Base-by-base conservation (phyloP, 257 asterid genomes). In the Lycium ferocissimum region DNA sequence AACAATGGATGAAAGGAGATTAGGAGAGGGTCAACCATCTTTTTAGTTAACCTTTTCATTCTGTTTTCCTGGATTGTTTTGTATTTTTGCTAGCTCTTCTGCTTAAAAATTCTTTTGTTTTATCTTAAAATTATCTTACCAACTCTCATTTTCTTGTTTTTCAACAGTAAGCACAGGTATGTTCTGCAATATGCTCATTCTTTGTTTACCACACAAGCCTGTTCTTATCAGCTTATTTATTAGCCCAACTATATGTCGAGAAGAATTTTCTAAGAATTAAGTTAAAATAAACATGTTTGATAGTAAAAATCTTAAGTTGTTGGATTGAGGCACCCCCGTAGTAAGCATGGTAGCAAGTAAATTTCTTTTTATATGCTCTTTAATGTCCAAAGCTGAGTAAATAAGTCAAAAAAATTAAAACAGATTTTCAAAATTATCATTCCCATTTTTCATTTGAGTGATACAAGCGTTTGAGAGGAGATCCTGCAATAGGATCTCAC, bases 161-260 rank as follows among this genome's bases (percentile, higher is more conserved):
- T 91, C 97, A 96, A 86, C 97, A 90, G 88, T 93, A 94, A 85
- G 94, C 90, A 71, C 93, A 96, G 95, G 98, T 96, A 86, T 83
- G 83, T 26, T 83, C 80, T 83, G 3, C 3, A 15, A 3, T 47
- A 40, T 69, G 51, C 51, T 35, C 51, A 69, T 69, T 35, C 9
- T 37, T 14, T 69, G 51, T 69, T 69, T 69, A 37, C 10, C 9
- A 15, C 7, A 37, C 1, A 14, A 37, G 6, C 7, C 12, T 1
- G 37, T 69, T 7, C 26, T 17, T 70, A 38, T 70, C 26, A 7
- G 3, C 78, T 70, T 69, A 14, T 15, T 69, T 69, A 38, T 17
- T 40, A 38, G 11, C 6, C 15, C 4, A 70, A 37, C 26, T 69
- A 37, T 15, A 15, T 3, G 6, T 35, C 53, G 17, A 67, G 49